phyloP scores from a whole-genome alignment of 2,329 filamentous ascomycete genomes.

The Chaetomium sp. region DNA sequence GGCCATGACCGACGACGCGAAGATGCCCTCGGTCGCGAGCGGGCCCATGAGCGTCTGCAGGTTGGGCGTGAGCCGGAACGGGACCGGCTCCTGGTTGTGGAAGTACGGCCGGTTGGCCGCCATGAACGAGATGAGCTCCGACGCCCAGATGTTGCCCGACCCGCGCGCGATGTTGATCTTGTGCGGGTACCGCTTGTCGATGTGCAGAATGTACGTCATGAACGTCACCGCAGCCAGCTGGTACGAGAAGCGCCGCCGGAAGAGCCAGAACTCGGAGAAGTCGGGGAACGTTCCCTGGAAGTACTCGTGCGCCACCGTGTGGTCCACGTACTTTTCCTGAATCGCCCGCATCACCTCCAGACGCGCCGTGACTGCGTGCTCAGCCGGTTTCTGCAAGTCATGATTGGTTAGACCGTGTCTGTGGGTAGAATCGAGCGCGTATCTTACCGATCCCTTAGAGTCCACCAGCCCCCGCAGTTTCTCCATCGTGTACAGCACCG shows the following conservation, averaged over 20 bases:
- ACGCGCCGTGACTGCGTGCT: conserved; percentile 71
- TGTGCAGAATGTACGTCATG: conserved; percentile 98
- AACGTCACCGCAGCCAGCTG: conserved; percentile 94
- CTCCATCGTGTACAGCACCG: conserved; percentile 92
- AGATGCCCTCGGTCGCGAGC: conserved; percentile 93
- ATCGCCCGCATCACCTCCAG: conserved; percentile 94
- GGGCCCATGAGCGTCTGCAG: conserved; percentile 96
- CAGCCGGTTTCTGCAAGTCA: conserved; percentile 60
- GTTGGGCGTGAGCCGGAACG: conserved; percentile 96
- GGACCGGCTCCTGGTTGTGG: conserved; percentile 92
- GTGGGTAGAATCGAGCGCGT: neutral
- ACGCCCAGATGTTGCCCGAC: conserved; percentile 93
- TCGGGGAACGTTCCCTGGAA: conserved; percentile 86
- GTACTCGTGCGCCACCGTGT: conserved; percentile 80
- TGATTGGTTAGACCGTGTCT: conserved; percentile 26
- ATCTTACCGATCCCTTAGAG: conserved; percentile 61
- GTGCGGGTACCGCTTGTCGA: conserved; percentile 92
- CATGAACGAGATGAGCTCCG: conserved; percentile 90
- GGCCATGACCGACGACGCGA: conserved; percentile 92
- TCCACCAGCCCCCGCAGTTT: conserved; percentile 80
- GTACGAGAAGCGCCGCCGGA: conserved; percentile 95
- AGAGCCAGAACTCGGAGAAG: conserved; percentile 96
- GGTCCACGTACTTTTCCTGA: conserved; percentile 89
- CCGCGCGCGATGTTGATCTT: conserved; percentile 90
- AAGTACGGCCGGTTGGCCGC: conserved; percentile 82